A percentile compares a stretch with the other conserved stretches of the same genome.
phyloP scores from a whole-genome alignment of 495 filamentous ascomycete species.

The Polyplosphaeria fusca region DNA sequence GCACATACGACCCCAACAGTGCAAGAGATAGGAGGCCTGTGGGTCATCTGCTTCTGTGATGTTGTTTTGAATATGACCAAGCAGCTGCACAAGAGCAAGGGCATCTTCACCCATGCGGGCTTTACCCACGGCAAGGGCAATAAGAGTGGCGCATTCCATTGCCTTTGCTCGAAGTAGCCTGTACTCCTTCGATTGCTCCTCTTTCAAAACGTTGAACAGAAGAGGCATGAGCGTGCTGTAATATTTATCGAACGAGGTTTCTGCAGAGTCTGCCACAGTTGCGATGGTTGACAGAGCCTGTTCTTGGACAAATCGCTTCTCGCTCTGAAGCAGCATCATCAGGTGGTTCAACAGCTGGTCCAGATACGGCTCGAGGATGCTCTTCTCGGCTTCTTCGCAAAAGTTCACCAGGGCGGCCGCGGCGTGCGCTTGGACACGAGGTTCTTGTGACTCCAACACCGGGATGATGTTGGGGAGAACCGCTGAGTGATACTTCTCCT shows the following conservation, averaged over 20 bases:
- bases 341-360: slow-evolving; percentile 80
- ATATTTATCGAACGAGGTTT: slow-evolving; percentile 92
- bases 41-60: slow-evolving; percentile 93
- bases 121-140: slow-evolving; percentile 92
- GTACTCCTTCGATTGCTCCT: slow-evolving; percentile 89
- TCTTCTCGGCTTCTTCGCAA: slow-evolving; percentile 96
- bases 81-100: slow-evolving; percentile 74
- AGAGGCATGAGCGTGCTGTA: slow-evolving; percentile 94
- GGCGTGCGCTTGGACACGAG: slow-evolving; percentile 93
- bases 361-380: slow-evolving; percentile 87
- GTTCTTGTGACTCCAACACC: slow-evolving; percentile 83
- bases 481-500: slow-evolving; percentile 83
- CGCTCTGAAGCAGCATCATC: slow-evolving; percentile 77
- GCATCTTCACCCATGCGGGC: slow-evolving; percentile 87
- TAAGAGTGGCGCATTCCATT: slow-evolving; percentile 98
- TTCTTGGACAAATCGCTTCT: slow-evolving; percentile 95
- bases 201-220: slow-evolving; percentile 80
- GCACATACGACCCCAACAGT: slow-evolving; percentile 99
- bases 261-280: slow-evolving; percentile 96
- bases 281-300: slow-evolving; percentile 98
- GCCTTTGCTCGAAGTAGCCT: slow-evolving; percentile 90
- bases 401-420: slow-evolving; percentile 98
- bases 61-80: slow-evolving; percentile 80
- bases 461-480: slow-evolving; percentile 90
- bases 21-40: slow-evolving; percentile 93